A percentile compares a stretch with the other conserved stretches of the same genome.
These are phyloP conservation scores for Lotus japonicus DNA, from an alignment of 306 rosid genomes.

Conservation along the genomic window DNA sequence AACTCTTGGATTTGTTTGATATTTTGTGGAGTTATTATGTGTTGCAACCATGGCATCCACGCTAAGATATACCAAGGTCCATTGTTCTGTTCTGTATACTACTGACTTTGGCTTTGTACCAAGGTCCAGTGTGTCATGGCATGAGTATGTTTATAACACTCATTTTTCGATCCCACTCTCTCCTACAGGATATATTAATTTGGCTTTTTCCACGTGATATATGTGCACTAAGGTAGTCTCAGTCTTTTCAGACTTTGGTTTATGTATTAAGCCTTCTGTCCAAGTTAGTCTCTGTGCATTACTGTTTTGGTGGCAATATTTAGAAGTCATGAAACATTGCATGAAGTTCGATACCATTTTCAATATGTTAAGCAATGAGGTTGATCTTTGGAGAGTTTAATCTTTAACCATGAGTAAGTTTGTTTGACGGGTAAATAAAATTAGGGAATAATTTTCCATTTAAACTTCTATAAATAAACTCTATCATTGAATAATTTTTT, in stretches of 20 bases:
- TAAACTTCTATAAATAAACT: too few relatives aligned
- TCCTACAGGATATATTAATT: not conserved
- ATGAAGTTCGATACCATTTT: too few relatives aligned
- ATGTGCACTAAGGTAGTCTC: not conserved
- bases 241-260: not conserved
- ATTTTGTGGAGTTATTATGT: slow-evolving; percentile 21
- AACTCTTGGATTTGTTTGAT: slow-evolving; percentile 7
- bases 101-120: not conserved
- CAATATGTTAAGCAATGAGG: too few relatives aligned
- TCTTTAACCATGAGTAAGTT: too few relatives aligned
- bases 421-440: too few relatives aligned
- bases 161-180: not conserved
- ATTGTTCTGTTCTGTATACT: not conserved
- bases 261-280: not conserved
- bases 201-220: not conserved
- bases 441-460: too few relatives aligned
- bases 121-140: not conserved
- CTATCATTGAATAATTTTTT: too few relatives aligned
- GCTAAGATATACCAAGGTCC: not conserved
- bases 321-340: not conserved
- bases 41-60: not conserved
- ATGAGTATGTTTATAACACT: not conserved
- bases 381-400: too few relatives aligned
- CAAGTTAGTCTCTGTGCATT: not conserved
- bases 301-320: not conserved